A percentile compares a stretch with the other conserved stretches of the same genome.
These are phyloP conservation scores for Testicularia cyperi DNA, from an alignment of 1,284 basidiomycete genomes.

Conservation along the genomic window DNA sequence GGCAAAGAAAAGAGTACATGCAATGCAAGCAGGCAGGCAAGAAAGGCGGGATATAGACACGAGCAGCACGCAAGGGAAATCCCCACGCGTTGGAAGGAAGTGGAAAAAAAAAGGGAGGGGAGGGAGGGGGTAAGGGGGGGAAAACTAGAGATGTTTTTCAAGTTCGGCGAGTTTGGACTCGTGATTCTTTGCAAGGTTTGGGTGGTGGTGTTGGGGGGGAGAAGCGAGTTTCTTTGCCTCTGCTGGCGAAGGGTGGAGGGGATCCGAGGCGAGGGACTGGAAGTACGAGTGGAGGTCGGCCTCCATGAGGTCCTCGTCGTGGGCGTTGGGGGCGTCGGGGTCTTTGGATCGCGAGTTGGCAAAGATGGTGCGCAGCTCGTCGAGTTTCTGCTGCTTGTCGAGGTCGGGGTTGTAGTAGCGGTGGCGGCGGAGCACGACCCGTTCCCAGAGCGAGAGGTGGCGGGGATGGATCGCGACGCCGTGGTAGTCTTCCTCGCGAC, in stretches of 20 bases:
- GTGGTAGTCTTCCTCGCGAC: conserved; percentile 64
- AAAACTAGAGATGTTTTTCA: conserved; percentile 21
- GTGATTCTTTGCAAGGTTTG: too few relatives aligned
- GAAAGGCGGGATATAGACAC: background rate
- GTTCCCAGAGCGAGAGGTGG: conserved; percentile 64
- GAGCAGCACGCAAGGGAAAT: too few relatives aligned
- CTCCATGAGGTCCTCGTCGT: conserved; percentile 34
- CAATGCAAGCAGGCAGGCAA: too few relatives aligned
- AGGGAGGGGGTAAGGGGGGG: background rate
- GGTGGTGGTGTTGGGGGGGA: background rate
- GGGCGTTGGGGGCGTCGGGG: conserved; percentile 16
- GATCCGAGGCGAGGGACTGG: conserved; percentile 38
- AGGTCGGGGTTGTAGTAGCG: conserved; percentile 64
- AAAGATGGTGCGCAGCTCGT: conserved; percentile 64
- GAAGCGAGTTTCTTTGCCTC: conserved; percentile 9
- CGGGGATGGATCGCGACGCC: conserved; percentile 66
- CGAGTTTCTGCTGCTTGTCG: conserved; percentile 63
- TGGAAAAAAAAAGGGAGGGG: background rate
- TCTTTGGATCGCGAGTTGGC: conserved; percentile 29
- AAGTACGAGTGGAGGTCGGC: conserved; percentile 49
- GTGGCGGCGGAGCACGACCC: conserved; percentile 64
- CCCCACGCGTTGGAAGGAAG: background rate
- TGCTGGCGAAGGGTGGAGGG: too few relatives aligned
- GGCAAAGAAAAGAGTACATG: too few relatives aligned
- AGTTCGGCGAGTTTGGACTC: conserved; percentile 51